These are phyloP conservation scores for Carex pumila DNA, from an alignment of 176 grass and related monocot species.

Conservation along the genomic window DNA sequence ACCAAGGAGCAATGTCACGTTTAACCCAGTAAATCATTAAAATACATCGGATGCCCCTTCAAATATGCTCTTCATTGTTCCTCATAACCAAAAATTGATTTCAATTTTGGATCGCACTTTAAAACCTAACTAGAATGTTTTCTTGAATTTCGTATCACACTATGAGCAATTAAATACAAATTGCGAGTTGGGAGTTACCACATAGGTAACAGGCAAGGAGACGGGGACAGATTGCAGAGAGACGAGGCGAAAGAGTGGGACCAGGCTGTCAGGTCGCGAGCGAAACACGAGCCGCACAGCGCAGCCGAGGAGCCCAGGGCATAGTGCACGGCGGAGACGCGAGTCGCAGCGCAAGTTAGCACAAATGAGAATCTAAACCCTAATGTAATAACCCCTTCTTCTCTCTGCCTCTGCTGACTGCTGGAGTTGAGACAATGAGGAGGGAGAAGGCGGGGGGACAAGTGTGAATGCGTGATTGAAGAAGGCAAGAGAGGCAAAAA, in stretches of 20 bases:
- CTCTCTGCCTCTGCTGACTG: neutral
- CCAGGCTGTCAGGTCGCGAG: neutral
- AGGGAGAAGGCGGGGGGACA: neutral
- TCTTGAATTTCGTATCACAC: neutral
- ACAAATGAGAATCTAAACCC: neutral
- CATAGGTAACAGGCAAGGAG: neutral
- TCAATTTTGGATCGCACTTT: neutral
- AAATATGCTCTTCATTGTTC: neutral
- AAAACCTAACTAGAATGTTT: slow-evolving; percentile 1
- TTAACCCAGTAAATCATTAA: neutral
- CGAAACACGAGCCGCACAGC: neutral
- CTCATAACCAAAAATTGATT: neutral
- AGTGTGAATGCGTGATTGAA: neutral
- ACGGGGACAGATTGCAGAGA: neutral
- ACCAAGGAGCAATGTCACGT: neutral
- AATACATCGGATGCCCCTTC: too few species aligned
- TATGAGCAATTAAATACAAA: neutral
- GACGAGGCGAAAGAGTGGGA: neutral
- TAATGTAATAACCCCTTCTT: neutral
- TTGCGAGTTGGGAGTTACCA: neutral
- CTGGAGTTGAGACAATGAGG: neutral
- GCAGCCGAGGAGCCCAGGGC: neutral
- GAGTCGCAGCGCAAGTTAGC: neutral
- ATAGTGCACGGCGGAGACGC: neutral
- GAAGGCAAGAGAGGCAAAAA: neutral